A percentile compares a stretch with the other conserved stretches of the same genome.
These are phyloP conservation scores for Salvia hispanica DNA, from an alignment of 257 asterid species.

Conservation along the genomic window DNA sequence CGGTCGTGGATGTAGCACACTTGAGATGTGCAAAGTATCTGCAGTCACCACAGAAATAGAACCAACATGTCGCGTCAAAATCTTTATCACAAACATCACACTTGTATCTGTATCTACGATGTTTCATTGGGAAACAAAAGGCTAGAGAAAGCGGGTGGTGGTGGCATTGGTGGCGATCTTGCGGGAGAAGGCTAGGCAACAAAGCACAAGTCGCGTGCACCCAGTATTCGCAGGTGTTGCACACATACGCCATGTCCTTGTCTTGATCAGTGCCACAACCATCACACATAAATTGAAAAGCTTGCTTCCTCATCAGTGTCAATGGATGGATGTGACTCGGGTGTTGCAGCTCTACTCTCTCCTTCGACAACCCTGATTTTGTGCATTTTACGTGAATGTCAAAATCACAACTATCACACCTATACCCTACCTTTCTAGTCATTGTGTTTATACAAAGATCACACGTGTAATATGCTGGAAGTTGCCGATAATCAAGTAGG, in stretches of 20 bases:
- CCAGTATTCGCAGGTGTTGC: neutral
- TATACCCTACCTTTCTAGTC: neutral
- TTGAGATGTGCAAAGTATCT: conserved; percentile 22
- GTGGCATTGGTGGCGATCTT: conserved; percentile 4
- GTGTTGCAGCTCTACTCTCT: neutral
- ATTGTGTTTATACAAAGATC: neutral
- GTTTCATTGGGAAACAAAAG: neutral
- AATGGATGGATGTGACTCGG: neutral
- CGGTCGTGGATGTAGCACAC: neutral
- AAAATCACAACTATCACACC: neutral
- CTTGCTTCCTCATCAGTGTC: conserved; percentile 7
- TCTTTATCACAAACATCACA: neutral
- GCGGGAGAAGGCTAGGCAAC: neutral
- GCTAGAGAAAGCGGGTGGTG: neutral
- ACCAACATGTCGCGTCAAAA: neutral
- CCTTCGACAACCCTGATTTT: neutral
- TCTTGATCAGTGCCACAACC: conserved; percentile 8
- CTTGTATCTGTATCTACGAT: neutral
- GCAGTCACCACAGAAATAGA: conserved; percentile 14
- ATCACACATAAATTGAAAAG: neutral
- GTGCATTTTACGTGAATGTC: neutral
- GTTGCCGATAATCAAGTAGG: neutral
- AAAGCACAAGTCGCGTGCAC: conserved; percentile 1
- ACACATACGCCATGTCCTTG: no score
- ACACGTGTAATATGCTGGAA: neutral